phyloP scores from a whole-genome alignment of 1,284 basidiomycete genomes.

The Paramarasmius palmivorus region DNA sequence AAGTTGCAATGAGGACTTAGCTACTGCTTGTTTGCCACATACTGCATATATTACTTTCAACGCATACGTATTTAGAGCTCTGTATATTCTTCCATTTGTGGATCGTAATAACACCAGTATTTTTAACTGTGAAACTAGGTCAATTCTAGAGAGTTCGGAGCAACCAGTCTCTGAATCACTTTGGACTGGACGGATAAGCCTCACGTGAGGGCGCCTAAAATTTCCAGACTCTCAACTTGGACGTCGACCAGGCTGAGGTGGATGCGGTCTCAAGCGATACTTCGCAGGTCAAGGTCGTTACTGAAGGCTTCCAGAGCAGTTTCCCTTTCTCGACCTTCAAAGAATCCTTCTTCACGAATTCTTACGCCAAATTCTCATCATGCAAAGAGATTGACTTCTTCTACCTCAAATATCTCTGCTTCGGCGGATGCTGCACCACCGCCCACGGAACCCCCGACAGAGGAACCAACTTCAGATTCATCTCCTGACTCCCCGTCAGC shows the following conservation, averaged over 20 bases:
- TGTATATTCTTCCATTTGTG: slow-evolving; percentile 1
- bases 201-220: background rate
- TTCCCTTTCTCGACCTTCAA: background rate
- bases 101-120: background rate
- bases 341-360: background rate
- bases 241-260: slow-evolving; percentile 21
- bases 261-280: slow-evolving; percentile 57
- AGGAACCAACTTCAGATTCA: background rate
- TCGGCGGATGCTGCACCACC: slow-evolving; percentile 15
- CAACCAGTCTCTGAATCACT: too few relatives aligned
- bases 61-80: background rate
- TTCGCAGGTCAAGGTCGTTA: slow-evolving; percentile 52
- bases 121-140: too few relatives aligned
- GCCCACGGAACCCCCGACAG: slow-evolving; percentile 1
- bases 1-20: background rate
- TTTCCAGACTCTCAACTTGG: background rate
- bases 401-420: slow-evolving; percentile 30
- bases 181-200: background rate
- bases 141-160: too few relatives aligned
- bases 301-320: slow-evolving; percentile 33
- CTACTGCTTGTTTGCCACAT: background rate
- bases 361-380: background rate
- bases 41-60: background rate
- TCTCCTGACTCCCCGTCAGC: slow-evolving; percentile 13
- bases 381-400: slow-evolving; percentile 20